phyloP scores from a whole-genome alignment of 345 rosid species.

The Citrus mangshanensis region DNA sequence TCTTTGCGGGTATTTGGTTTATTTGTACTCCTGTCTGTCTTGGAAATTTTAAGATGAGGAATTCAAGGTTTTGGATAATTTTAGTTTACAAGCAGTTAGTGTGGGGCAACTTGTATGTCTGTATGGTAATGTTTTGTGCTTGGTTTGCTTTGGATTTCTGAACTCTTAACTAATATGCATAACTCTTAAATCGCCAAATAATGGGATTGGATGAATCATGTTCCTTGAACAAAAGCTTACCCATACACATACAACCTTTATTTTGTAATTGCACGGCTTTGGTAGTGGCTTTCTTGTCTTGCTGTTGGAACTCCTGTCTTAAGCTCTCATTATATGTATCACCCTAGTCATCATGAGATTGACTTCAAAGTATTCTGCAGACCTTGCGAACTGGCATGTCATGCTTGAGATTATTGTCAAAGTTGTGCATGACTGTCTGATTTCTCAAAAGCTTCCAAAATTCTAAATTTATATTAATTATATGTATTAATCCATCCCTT shows the following conservation, averaged over 20 bases:
- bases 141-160: conserved; percentile 1
- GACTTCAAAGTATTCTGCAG: background rate
- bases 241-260: background rate
- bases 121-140: background rate
- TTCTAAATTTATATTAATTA: background rate
- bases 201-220: background rate
- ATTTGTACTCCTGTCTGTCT: background rate
- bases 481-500: background rate
- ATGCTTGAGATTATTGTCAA: background rate
- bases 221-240: background rate
- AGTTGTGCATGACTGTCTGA: background rate
- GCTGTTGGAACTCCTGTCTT: background rate
- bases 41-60: background rate
- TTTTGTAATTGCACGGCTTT: background rate
- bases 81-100: background rate
- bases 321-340: background rate
- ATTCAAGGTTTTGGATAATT: background rate
- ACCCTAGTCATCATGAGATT: background rate
- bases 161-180: background rate
- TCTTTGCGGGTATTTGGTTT: background rate
- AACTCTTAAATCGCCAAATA: background rate
- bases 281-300: too few species aligned
- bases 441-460: background rate
- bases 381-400: background rate
- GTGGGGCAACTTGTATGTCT: background rate